These are phyloP conservation scores for Lepiota venenata DNA, from an alignment of 768 basidiomycete genomes.

Conservation along the genomic window DNA sequence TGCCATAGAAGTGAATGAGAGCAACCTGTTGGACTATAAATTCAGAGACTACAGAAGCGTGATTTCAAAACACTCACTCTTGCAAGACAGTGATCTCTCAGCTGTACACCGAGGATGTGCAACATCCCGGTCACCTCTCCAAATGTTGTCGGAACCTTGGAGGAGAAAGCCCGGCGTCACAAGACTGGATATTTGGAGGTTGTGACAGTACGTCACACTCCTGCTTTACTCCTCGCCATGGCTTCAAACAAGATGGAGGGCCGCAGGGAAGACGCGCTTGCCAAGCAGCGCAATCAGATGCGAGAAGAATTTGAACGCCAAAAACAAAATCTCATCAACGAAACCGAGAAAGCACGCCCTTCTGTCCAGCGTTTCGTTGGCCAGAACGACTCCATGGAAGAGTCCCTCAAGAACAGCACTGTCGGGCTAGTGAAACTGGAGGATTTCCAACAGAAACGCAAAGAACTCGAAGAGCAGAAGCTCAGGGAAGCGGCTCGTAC, in stretches of 20 bases:
- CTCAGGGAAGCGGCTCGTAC: slow-evolving; percentile 85
- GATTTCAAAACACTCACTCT: slow-evolving; percentile 48
- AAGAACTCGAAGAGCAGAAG: slow-evolving; percentile 89
- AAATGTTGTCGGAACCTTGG: slow-evolving; percentile 1
- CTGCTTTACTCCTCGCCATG: slow-evolving; percentile 42
- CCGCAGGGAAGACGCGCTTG: slow-evolving; percentile 82
- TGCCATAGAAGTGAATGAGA: slow-evolving; percentile 86
- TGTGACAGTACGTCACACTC: slow-evolving; percentile 12
- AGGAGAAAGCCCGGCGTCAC: slow-evolving; percentile 11
- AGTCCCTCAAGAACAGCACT: slow-evolving; percentile 85
- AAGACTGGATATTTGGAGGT: slow-evolving; percentile 19
- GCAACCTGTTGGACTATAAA: slow-evolving; percentile 60
- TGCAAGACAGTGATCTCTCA: slow-evolving; percentile 74
- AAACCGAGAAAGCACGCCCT: slow-evolving; percentile 91
- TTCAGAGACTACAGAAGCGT: slow-evolving; percentile 1
- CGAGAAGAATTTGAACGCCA: slow-evolving; percentile 82
- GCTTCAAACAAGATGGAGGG: slow-evolving; percentile 76
- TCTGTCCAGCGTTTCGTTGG: slow-evolving; percentile 88
- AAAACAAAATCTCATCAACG: slow-evolving; percentile 76
- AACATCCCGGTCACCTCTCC: slow-evolving; percentile 49
- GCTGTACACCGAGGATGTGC: slow-evolving; percentile 81
- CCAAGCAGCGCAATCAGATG: slow-evolving; percentile 77
- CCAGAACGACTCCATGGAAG: slow-evolving; percentile 93
- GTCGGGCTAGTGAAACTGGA: slow-evolving; percentile 89
- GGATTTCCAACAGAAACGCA: slow-evolving; percentile 87